Conservation (phyloP, 2,329 filamentous ascomycete genomes). For the Alternaria longipes region DNA sequence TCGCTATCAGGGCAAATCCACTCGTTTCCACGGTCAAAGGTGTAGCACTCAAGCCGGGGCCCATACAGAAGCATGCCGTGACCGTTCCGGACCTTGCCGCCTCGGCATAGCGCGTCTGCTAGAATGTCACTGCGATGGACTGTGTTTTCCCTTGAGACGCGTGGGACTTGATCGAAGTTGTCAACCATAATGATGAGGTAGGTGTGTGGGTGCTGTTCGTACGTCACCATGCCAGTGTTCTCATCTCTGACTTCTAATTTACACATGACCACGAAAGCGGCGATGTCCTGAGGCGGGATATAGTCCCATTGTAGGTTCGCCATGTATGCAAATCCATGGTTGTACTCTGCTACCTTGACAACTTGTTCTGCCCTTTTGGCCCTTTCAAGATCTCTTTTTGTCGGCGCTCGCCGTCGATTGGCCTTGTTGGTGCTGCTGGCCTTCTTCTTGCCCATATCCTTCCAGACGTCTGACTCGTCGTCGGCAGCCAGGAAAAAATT, state of each 20-base stretch:
- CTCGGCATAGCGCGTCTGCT: conserved; percentile 23
- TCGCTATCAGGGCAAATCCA: conserved; percentile 1
- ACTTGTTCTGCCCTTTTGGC: neutral
- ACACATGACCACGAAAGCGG: conserved; percentile 30
- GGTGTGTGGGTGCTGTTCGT: conserved; percentile 23
- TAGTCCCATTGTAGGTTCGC: conserved; percentile 16
- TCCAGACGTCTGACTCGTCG: conserved; percentile 15
- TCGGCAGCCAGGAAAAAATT: conserved; percentile 22
- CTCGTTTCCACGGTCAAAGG: conserved; percentile 20
- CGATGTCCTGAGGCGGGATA: conserved; percentile 31
- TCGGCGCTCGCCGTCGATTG: neutral
- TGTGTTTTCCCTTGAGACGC: conserved; percentile 13
- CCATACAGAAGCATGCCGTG: conserved; percentile 39
- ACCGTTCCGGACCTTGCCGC: conserved; percentile 24
- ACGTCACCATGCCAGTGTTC: neutral
- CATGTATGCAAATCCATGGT: neutral
- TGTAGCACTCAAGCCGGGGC: conserved; percentile 36
- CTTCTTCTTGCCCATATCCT: neutral
- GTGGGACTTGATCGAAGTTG: conserved; percentile 23
- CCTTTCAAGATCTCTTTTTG: conserved; percentile 1
- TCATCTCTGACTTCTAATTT: neutral
- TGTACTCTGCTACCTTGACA: neutral
- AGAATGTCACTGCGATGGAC: conserved; percentile 36
- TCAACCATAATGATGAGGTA: conserved; percentile 39
- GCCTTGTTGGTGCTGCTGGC: conserved; percentile 7